Conservation (phyloP, 257 asterid species). For the Paraleonurus japonicus region DNA sequence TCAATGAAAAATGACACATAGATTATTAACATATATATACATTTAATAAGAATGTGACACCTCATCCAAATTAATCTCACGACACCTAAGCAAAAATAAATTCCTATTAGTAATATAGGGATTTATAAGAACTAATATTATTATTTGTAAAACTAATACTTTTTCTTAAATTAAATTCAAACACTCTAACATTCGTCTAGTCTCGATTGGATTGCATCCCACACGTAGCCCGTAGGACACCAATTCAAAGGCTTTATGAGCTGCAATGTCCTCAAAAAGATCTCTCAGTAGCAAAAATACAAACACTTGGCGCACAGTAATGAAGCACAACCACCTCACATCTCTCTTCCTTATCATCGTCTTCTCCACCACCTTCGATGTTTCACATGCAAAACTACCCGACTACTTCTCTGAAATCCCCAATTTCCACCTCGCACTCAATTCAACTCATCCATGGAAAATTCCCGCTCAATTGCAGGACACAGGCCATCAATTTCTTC, state of each 20-base stretch:
- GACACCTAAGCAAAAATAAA: no score
- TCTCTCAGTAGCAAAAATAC: not conserved
- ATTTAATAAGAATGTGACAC: no score
- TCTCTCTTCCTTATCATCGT: slow-evolving; percentile 21
- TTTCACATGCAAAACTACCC: slow-evolving; percentile 36
- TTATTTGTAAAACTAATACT: no score
- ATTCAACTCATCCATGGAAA: slow-evolving; percentile 36
- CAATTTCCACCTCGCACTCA: slow-evolving; percentile 20
- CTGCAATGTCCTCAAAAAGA: not conserved
- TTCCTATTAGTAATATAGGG: no score
- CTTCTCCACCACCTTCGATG: slow-evolving; percentile 22
- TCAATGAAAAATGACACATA: no score
- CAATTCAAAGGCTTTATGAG: not conserved
- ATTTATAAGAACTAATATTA: no score
- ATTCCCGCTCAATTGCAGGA: not conserved
- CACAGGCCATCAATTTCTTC: slow-evolving; percentile 15
- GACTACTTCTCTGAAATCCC: slow-evolving; percentile 3
- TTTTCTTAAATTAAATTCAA: no score
- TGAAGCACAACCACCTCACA: slow-evolving; percentile 24
- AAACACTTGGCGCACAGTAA: not conserved
- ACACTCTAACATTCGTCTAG: no score
- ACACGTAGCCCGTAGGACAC: not conserved
- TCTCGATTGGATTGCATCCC: no score
- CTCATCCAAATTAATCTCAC: no score
- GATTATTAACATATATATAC: no score